Evolutionary conservation across 1,284 basidiomycete species (phyloP).

Genomic region (Erythrobasidium hasegawianum): DNA sequence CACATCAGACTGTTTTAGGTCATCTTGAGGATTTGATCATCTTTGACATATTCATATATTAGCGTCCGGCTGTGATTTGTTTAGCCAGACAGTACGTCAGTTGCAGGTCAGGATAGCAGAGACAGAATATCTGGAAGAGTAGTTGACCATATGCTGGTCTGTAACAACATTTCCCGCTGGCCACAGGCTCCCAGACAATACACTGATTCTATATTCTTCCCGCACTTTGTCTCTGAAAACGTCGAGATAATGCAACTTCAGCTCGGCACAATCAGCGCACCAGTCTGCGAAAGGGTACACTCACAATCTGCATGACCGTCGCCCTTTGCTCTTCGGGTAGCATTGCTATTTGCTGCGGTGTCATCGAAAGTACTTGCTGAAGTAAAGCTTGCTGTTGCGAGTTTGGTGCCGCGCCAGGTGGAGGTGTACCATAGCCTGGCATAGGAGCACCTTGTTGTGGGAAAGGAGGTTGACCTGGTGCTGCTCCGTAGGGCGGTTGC

Average conservation of each 20-base stretch:
- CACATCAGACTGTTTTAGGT: too few relatives aligned
- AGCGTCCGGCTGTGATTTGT: too few relatives aligned
- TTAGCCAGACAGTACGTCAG: too few relatives aligned
- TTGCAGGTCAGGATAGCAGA: too few relatives aligned
- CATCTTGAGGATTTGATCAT: too few relatives aligned
- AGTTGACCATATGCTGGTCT: too few relatives aligned
- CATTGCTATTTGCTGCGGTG: conserved; percentile 78
- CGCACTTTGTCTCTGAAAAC: conserved; percentile 1
- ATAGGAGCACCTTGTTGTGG: conserved; percentile 17
- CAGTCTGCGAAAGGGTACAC: too few relatives aligned
- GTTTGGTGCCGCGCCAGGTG: conserved; percentile 39
- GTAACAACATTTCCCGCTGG: too few relatives aligned
- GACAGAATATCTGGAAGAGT: too few relatives aligned
- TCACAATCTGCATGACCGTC: conserved; percentile 69
- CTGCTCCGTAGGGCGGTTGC: conserved; percentile 1
- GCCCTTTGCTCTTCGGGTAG: conserved; percentile 76
- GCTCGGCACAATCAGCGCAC: neutral
- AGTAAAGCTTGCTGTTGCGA: conserved; percentile 47
- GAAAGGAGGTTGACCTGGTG: conserved; percentile 13
- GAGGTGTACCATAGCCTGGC: conserved; percentile 31
- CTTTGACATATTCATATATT: too few relatives aligned
- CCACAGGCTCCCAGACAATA: too few relatives aligned
- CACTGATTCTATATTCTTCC: too few relatives aligned
- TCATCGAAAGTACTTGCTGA: conserved; percentile 74
- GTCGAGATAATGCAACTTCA: neutral